A percentile compares a stretch with the other conserved stretches of the same genome.
Evolutionary conservation across 139 green algal genomes (phyloP).

Genomic region (Picocystis salinarum): DNA sequence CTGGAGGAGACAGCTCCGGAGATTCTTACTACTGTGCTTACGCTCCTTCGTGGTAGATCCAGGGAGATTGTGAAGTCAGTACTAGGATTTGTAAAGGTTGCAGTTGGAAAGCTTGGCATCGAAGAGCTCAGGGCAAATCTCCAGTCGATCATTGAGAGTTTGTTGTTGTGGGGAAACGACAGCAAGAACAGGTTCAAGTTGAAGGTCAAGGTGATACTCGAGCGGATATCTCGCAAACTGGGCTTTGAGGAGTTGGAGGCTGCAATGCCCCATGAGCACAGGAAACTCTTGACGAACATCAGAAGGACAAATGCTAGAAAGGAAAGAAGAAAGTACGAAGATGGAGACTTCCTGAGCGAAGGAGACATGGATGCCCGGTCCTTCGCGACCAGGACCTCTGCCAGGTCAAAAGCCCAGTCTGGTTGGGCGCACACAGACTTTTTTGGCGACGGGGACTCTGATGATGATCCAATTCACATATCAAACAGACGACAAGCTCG

Average conservation of each 20-base stretch:
- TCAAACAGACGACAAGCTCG: too few relatives aligned
- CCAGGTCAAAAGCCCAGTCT: neutral
- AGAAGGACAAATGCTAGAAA: constrained; percentile 43
- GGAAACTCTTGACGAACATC: constrained; percentile 71
- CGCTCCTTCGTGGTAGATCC: neutral
- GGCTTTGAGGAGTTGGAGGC: constrained; percentile 62
- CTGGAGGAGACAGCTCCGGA: neutral
- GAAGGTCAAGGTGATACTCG: constrained; percentile 75
- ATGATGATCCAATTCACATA: constrained; percentile 2
- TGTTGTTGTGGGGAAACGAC: constrained; percentile 79
- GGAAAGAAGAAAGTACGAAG: constrained; percentile 17
- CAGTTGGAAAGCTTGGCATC: constrained; percentile 26
- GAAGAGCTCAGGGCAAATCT: constrained; percentile 44
- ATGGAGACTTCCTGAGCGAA: too few relatives aligned
- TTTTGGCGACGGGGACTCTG: neutral
- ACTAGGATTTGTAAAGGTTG: neutral
- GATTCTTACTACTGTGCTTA: neutral
- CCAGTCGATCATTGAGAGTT: constrained; percentile 54
- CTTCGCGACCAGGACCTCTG: constrained; percentile 3
- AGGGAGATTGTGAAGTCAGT: constrained; percentile 3
- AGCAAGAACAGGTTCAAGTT: constrained; percentile 90
- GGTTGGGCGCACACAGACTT: neutral
- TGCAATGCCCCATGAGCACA: constrained; percentile 48
- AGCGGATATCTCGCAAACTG: constrained; percentile 61
- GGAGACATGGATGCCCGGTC: neutral